Base-by-base conservation (phyloP, 495 filamentous ascomycete species). In the Xylaria sp. region DNA sequence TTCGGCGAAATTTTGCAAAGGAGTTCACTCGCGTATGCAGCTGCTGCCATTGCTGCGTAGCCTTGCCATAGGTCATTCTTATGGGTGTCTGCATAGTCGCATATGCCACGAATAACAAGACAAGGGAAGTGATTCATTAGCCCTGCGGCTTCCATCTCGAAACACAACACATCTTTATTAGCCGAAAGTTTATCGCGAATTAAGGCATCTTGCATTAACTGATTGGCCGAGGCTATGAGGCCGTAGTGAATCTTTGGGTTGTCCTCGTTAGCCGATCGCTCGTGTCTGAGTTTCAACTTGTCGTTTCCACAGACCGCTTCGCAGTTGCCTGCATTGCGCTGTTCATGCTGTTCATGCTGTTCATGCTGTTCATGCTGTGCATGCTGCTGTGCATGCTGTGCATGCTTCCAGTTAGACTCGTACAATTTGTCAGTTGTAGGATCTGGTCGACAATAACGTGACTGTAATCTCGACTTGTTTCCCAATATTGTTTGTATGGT, bases 21-120 rank as follows among this genome's bases (percentile, higher is more conserved):
- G 6, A 76, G 74, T 9, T 73, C 74, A 50, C 69, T 76, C 9
- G 75, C 73, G 46, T 73, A 79, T 1, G 77, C 75, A 19, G 77
- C 77, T 3, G 69, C 74, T 1, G 67, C 40, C 3, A 69, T 62
- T 31, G 75, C 70, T 8, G 75, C 77, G 55, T 77, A 71, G 0
- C 61, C 58, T 37, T 75, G 73, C 77, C 77, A 79, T 7, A n/a
- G 0, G 4, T 78, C 67, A 67, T 80, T 81, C 73, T 81, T 81
- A 44, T 83, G 79, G 1, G 73, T 73, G 70, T 84, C 80, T 1
- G 73, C 63, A 71, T 85, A 85, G 67, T 86, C 80, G 62, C 79
- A 82, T 48, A 85, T 82, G 0, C 83, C 83, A n/a, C 81, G 75
- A 64, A 85, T 80, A 6, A 82, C 77, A 0, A 75, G 31, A 52